phyloP scores from a whole-genome alignment of 345 rosid species.

The Lepidium didymum region DNA sequence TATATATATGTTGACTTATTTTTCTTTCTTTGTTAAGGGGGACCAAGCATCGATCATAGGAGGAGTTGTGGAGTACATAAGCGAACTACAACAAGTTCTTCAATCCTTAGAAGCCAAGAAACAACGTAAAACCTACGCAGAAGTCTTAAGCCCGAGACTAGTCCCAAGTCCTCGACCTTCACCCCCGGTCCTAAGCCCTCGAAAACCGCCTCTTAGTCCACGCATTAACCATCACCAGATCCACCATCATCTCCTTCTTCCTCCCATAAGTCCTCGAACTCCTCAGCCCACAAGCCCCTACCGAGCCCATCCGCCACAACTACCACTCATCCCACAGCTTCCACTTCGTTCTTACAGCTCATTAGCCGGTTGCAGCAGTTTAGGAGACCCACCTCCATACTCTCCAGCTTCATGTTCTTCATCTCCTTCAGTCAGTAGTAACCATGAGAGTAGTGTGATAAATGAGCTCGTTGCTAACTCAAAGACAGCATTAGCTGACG shows the following conservation, averaged over 20 bases:
- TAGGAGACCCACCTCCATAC: slow-evolving; percentile 38
- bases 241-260: slow-evolving; percentile 37
- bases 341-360: slow-evolving; percentile 26
- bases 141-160: slow-evolving; percentile 73
- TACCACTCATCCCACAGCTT: slow-evolving; percentile 40
- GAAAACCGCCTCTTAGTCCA: slow-evolving; percentile 61
- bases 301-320: slow-evolving; percentile 35
- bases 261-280: slow-evolving; percentile 80
- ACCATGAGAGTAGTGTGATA: slow-evolving; percentile 29
- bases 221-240: slow-evolving; percentile 36
- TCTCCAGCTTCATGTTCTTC: slow-evolving; percentile 48
- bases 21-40: slow-evolving; percentile 41
- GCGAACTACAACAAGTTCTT: slow-evolving; percentile 85
- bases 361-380: slow-evolving; percentile 22
- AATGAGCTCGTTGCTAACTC: slow-evolving; percentile 84
- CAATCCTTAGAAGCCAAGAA: slow-evolving; percentile 87
- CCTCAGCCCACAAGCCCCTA: slow-evolving; percentile 74
- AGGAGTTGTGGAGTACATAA: slow-evolving; percentile 94
- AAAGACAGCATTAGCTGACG: slow-evolving; percentile 76
- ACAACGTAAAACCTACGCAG: slow-evolving; percentile 83
- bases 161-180: slow-evolving; percentile 59
- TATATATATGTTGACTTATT: slow-evolving; percentile 12
- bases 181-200: slow-evolving; percentile 31
- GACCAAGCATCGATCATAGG: slow-evolving; percentile 99
- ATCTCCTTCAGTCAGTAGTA: slow-evolving; percentile 37